phyloP scores from a whole-genome alignment of 768 basidiomycete genomes.

The Fomitopsis pulvina region DNA sequence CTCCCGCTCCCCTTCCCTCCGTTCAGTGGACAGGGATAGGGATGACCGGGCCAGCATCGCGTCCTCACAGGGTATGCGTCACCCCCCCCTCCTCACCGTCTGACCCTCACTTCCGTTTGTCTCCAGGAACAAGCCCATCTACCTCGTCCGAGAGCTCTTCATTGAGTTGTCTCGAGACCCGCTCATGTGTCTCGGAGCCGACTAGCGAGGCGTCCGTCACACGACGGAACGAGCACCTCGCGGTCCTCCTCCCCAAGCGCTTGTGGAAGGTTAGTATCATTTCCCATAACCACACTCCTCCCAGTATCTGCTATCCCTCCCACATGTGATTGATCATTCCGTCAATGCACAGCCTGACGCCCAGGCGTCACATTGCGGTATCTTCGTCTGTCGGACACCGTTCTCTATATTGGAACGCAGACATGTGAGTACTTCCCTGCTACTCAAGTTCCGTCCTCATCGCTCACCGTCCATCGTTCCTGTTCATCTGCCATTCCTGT shows the following conservation, averaged over 20 bases:
- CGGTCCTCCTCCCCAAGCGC: conserved; percentile 59
- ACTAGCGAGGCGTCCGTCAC: conserved; percentile 13
- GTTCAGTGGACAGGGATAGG: conserved; percentile 10
- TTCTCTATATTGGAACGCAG: conserved; percentile 70
- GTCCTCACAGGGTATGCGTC: conserved; percentile 7
- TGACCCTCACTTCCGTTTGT: not conserved
- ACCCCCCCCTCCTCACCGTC: not conserved
- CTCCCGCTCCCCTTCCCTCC: conserved; percentile 8
- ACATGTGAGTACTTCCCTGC: conserved; percentile 45
- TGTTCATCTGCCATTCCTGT: too few relatives aligned
- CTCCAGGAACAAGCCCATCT: conserved; percentile 10
- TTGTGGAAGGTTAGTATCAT: conserved; percentile 59
- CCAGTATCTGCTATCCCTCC: not conserved
- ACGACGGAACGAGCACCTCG: conserved; percentile 63
- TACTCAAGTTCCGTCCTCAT: conserved; percentile 18
- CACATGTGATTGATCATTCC: conserved; percentile 19
- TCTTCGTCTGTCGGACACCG: conserved; percentile 56
- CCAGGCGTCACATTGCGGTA: conserved; percentile 60
- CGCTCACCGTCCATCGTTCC: too few relatives aligned
- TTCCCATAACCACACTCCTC: conserved; percentile 9
- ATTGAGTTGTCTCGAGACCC: conserved; percentile 18
- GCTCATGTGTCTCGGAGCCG: conserved; percentile 20
- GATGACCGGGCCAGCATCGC: conserved; percentile 6
- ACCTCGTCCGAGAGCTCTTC: conserved; percentile 20
- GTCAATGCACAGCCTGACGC: conserved; percentile 46